Conservation (phyloP, 352 stramenopile species). For the Pythium rishiriense region DNA sequence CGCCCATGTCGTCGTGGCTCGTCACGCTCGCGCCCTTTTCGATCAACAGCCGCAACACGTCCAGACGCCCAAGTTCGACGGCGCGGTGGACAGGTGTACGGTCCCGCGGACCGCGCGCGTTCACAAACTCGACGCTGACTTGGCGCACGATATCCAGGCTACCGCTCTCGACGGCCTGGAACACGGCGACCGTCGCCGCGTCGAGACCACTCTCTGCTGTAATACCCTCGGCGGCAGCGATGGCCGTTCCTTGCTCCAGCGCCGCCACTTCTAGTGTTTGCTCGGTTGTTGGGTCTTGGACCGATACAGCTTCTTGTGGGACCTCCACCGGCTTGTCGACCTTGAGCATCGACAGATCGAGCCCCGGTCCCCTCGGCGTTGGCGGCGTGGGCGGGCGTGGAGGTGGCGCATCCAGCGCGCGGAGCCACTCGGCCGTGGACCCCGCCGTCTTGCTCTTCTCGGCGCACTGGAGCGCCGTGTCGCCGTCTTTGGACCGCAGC, state of each 20-base stretch:
- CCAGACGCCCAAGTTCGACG: background rate
- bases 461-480: background rate
- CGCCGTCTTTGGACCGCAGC: slow-evolving; percentile 3
- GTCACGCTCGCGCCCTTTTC: slow-evolving; percentile 6
- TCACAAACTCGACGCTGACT: slow-evolving; percentile 4
- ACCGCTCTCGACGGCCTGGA: background rate
- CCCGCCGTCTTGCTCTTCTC: slow-evolving; percentile 3
- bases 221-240: no score
- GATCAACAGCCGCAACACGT: slow-evolving; percentile 3
- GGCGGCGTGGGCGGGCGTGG: background rate
- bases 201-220: background rate
- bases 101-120: background rate
- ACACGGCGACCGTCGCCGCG: background rate
- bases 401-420: background rate
- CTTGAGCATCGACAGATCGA: background rate
- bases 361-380: background rate
- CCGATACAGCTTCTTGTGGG: background rate
- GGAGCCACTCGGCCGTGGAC: slow-evolving; percentile 3
- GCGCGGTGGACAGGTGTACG: slow-evolving; percentile 5
- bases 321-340: no score
- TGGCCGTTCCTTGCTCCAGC: no score
- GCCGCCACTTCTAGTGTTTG: no score
- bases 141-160: background rate
- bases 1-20: background rate
- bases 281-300: background rate